Base-by-base conservation (phyloP, 805 yeast species). In the Lachancea sp. region DNA sequence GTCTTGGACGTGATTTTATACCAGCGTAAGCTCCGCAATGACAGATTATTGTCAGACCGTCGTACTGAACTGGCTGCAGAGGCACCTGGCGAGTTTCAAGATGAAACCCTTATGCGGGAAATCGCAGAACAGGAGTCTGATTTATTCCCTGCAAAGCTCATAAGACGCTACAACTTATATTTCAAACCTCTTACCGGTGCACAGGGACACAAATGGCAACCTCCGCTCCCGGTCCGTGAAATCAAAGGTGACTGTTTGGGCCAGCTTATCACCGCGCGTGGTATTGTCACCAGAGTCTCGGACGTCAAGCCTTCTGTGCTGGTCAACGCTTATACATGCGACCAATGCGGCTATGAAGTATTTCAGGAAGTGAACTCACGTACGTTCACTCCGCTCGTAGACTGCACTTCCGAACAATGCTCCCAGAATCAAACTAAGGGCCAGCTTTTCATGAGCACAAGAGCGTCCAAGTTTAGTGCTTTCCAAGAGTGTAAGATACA, bases 271-370 rank as follows among this genome's bases (percentile, higher is more conserved):
- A 90, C 96, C 0, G 85, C 90, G 3, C 73, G 96, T 51, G 99
- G 99, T 46, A 90, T 93, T 53, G 88, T 91, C 41, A 93, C 98
- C 8, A 75, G 99, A 53, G 96, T 90, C 4, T 83, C 95, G 2
- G 99, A 93, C 63, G 99, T 93, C 36, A 91, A 90, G 65, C 99
- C 99, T 3, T 73, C 87, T 5, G 86, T 93, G 7, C 71, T 78
- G 49, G 97, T 93, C 44, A 88, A 84, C 56, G 98, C 99, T 1
- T 95, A 91, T 63, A 87, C 98, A 6, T 93, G 99, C 69, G 99
- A 93, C 63, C 85, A 85, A 57, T 93, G 99, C 73, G 99, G 99
- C 39, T 84, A 78, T 66, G 99, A 93, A 68, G 81, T 88, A 43
- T 93, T 95, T 74, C 98, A 93, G 70, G 98, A 95, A 63, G 95